These are phyloP conservation scores for Kwoniella sp. DNA, from an alignment of 768 basidiomycete species.

Conservation along the genomic window DNA sequence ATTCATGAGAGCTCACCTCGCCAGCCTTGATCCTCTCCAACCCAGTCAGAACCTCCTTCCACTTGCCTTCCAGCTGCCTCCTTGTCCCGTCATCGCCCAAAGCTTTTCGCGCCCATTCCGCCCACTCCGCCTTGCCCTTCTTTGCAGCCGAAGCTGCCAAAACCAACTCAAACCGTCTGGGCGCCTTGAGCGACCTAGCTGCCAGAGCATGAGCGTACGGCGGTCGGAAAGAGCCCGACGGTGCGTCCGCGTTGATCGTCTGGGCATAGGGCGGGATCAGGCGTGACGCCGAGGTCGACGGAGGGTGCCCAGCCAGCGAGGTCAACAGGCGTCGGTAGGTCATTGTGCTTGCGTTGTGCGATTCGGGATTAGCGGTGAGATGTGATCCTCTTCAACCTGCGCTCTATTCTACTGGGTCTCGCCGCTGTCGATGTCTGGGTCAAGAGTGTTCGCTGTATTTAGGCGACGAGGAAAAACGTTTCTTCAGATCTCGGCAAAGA, in stretches of 20 bases:
- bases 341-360: slow-evolving; percentile 1
- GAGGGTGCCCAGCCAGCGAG: slow-evolving; percentile 7
- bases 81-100: slow-evolving; percentile 1
- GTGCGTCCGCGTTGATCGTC: background rate
- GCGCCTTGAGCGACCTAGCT: slow-evolving; percentile 3
- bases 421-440: no score
- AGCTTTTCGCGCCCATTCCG: background rate
- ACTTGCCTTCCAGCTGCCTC: background rate
- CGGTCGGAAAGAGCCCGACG: slow-evolving; percentile 7
- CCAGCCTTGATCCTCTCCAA: slow-evolving; percentile 5
- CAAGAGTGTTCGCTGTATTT: no score
- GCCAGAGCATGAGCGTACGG: slow-evolving; percentile 7
- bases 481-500: no score
- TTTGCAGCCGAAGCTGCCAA: background rate
- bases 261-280: slow-evolving; percentile 13
- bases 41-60: slow-evolving; percentile 1
- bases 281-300: background rate
- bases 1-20: background rate
- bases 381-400: no score
- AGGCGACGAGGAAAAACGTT: no score
- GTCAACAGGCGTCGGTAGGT: slow-evolving; percentile 13
- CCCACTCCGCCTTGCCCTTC: background rate
- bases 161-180: slow-evolving; percentile 6
- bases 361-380: background rate
- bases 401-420: background rate